Evolutionary conservation across 2,329 filamentous ascomycete genomes (phyloP).

Genomic region (Penicillium sp.): DNA sequence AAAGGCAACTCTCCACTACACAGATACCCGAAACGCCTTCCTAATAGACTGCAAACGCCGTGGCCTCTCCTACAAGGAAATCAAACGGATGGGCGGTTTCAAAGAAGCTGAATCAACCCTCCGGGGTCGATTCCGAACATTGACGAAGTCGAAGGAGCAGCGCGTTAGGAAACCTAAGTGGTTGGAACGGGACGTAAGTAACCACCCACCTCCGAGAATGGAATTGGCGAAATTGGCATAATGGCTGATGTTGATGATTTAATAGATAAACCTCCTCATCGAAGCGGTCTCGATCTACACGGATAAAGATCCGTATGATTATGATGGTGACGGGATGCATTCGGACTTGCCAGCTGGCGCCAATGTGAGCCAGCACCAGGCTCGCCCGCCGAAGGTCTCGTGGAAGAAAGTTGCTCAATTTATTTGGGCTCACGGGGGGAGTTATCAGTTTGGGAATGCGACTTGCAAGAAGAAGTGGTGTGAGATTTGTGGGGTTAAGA

Average conservation of each 20-base stretch:
- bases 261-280: constrained; percentile 41
- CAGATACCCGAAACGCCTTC: constrained; percentile 37
- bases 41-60: constrained; percentile 42
- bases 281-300: constrained; percentile 37
- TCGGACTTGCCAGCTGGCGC: too few species aligned
- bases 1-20: constrained; percentile 15
- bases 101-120: constrained; percentile 50
- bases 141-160: constrained; percentile 48
- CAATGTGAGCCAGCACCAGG: background rate
- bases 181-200: constrained; percentile 41
- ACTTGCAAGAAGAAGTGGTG: constrained; percentile 64
- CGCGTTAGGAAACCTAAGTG: constrained; percentile 48
- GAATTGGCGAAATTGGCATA: rapidly evolving
- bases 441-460: constrained; percentile 60
- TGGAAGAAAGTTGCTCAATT: constrained; percentile 61
- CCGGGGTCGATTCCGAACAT: constrained; percentile 46
- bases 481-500: constrained; percentile 39
- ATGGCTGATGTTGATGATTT: background rate
- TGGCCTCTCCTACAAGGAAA: constrained; percentile 49
- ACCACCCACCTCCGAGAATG: too few species aligned
- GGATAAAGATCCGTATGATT: constrained; percentile 1
- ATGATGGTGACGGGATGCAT: background rate
- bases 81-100: constrained; percentile 45
- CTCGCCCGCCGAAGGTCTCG: constrained; percentile 46
- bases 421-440: constrained; percentile 53